phyloP scores from a whole-genome alignment of 495 filamentous ascomycete species.

The Trichodelitschia bisporula region DNA sequence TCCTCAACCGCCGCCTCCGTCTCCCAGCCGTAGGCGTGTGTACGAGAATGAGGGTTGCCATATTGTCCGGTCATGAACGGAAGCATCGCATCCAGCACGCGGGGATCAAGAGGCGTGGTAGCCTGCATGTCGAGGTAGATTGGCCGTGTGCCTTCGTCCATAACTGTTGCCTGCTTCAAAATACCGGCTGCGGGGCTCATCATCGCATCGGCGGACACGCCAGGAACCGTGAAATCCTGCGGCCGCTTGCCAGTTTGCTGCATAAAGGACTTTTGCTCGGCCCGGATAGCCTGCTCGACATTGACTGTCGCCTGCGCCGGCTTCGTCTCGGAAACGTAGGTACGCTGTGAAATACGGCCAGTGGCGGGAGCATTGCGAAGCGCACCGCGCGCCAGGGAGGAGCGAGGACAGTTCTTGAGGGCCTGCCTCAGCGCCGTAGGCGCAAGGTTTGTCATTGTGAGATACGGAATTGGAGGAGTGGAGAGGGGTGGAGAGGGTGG shows the following conservation, averaged over 20 bases:
- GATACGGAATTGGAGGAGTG: slow-evolving; percentile 3
- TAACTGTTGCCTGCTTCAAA: slow-evolving; percentile 73
- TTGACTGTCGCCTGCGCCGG: slow-evolving; percentile 58
- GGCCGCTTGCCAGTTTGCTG: slow-evolving; percentile 41
- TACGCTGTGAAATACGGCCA: slow-evolving; percentile 27
- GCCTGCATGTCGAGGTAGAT: slow-evolving; percentile 99
- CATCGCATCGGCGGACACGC: slow-evolving; percentile 33
- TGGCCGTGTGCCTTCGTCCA: slow-evolving; percentile 82
- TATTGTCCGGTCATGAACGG: slow-evolving; percentile 84
- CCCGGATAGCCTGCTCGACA: slow-evolving; percentile 54
- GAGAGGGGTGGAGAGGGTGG: slow-evolving; percentile 1
- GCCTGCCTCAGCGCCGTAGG: slow-evolving; percentile 55
- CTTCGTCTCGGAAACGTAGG: slow-evolving; percentile 71
- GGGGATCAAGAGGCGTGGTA: slow-evolving; percentile 84
- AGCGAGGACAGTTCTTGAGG: slow-evolving; percentile 11
- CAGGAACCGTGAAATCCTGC: slow-evolving; percentile 25
- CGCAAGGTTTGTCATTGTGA: slow-evolving; percentile 45
- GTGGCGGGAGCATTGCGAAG: slow-evolving; percentile 6
- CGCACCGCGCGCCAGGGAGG: slow-evolving; percentile 19
- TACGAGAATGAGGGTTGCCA: slow-evolving; percentile 92
- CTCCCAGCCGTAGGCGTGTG: slow-evolving; percentile 97
- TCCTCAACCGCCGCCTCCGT: slow-evolving; percentile 80
- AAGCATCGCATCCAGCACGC: slow-evolving; percentile 90
- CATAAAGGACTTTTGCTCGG: slow-evolving; percentile 61
- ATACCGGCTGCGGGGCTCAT: slow-evolving; percentile 59